Percentiles rank a stretch among this genome's conserved stretches.
phyloP scores from a whole-genome alignment of 2,329 filamentous ascomycete genomes.

The Bertia moriformis region DNA sequence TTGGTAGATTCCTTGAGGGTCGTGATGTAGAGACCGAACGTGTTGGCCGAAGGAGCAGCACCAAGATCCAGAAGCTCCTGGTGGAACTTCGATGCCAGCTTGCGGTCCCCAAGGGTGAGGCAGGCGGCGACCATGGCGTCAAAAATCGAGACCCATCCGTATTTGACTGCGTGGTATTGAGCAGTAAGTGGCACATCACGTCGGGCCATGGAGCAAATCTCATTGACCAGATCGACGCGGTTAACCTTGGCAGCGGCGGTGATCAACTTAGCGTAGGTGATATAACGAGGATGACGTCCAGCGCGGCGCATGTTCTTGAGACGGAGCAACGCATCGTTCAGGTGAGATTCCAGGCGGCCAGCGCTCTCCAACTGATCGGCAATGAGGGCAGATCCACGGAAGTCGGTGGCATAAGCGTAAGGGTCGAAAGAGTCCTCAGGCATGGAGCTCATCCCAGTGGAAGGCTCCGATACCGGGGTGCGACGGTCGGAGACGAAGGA shows the following conservation, averaged over 20 bases:
- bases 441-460: conserved; percentile 36
- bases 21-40: conserved; percentile 97
- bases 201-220: conserved; percentile 79
- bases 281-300: conserved; percentile 83
- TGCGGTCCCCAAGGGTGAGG: conserved; percentile 67
- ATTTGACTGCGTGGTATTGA: conserved; percentile 76
- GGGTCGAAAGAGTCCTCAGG: conserved; percentile 80
- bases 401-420: conserved; percentile 78
- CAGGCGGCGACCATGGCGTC: conserved; percentile 94
- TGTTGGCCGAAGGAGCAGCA: conserved; percentile 85
- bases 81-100: conserved; percentile 72
- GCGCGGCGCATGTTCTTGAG: conserved; percentile 88
- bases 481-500: conserved; percentile 26
- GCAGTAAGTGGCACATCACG: conserved; percentile 72
- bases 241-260: conserved; percentile 73
- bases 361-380: conserved; percentile 76
- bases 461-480: conserved; percentile 29
- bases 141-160: conserved; percentile 91
- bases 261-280: conserved; percentile 93
- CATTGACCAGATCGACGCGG: conserved; percentile 67
- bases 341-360: conserved; percentile 54
- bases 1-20: conserved; percentile 93
- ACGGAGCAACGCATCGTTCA: conserved; percentile 68
- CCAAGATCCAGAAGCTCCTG: conserved; percentile 85
- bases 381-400: conserved; percentile 82